These are phyloP conservation scores for Pseudogymnoascus sp. DNA, from an alignment of 2,329 filamentous ascomycete genomes.

Conservation along the genomic window DNA sequence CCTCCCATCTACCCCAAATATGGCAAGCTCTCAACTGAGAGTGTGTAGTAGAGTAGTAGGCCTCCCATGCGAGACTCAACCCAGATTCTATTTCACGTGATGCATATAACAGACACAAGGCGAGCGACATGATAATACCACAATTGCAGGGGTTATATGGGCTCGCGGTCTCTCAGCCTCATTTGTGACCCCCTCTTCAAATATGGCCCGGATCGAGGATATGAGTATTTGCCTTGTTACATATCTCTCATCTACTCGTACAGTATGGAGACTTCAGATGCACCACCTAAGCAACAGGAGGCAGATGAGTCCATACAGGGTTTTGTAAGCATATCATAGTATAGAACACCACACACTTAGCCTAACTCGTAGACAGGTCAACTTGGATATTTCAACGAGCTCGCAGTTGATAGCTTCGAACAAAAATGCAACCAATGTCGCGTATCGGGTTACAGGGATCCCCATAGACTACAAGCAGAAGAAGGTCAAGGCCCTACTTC, in stretches of 20 bases:
- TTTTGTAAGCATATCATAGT: not conserved
- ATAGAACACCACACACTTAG: not conserved
- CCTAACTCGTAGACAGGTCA: not conserved
- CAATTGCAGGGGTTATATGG: not conserved
- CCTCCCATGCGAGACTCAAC: not conserved
- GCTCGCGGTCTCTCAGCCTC: not conserved
- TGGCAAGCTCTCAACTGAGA: too few relatives aligned
- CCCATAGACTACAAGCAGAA: constrained; percentile 6
- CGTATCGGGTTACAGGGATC: not conserved
- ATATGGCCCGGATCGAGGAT: not conserved
- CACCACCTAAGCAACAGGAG: not conserved
- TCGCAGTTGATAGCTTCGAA: not conserved
- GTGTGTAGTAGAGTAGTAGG: not conserved
- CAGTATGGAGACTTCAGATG: not conserved
- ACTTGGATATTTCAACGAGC: not conserved
- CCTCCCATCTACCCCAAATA: too few relatives aligned
- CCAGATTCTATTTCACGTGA: not conserved
- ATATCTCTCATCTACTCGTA: not conserved
- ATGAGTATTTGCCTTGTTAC: not conserved
- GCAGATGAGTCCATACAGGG: not conserved
- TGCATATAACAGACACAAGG: not conserved
- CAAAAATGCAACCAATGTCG: not conserved
- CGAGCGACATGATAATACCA: not conserved
- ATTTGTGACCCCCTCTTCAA: not conserved
- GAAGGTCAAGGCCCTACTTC: not conserved